phyloP scores from a whole-genome alignment of 805 yeast genomes.

The Candida qinlingensis region DNA sequence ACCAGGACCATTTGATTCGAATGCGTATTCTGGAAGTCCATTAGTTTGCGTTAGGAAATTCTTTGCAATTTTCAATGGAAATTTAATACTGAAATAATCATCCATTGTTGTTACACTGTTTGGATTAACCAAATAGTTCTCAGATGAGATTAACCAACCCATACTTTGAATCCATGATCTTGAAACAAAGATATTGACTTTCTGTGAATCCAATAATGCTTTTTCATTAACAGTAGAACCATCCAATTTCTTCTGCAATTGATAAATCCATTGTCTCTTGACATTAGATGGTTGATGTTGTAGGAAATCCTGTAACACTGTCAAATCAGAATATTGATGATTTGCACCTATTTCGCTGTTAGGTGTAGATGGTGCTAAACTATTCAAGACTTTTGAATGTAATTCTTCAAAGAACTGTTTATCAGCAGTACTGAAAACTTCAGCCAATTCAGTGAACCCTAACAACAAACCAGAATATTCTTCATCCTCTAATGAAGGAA shows the following conservation, averaged over 20 bases:
- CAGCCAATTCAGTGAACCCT: conserved; percentile 21
- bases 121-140: conserved; percentile 15
- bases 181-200: conserved; percentile 19
- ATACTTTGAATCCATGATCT: conserved; percentile 23
- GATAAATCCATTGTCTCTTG: conserved; percentile 19
- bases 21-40: conserved; percentile 20
- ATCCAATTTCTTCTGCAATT: conserved; percentile 18
- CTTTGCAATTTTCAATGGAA: conserved; percentile 20
- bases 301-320: conserved; percentile 15
- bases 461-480: conserved; percentile 21
- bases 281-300: conserved; percentile 13
- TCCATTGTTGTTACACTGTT: conserved; percentile 9
- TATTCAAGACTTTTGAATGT: conserved; percentile 14
- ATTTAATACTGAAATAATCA: conserved; percentile 17
- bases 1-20: conserved; percentile 23
- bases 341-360: conserved; percentile 2
- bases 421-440: conserved; percentile 21
- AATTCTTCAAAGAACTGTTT: conserved; percentile 20
- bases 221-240: conserved; percentile 8
- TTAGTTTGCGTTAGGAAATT: conserved; percentile 15
- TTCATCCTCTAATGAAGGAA: conserved; percentile 20
- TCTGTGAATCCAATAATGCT: conserved; percentile 18
- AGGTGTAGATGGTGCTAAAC: background rate
- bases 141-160: conserved; percentile 22
- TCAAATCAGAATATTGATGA: conserved; percentile 6